Evolutionary conservation across 192 early-diverging fungal species (phyloP).

Genomic region (Kappamyces sp.): DNA sequence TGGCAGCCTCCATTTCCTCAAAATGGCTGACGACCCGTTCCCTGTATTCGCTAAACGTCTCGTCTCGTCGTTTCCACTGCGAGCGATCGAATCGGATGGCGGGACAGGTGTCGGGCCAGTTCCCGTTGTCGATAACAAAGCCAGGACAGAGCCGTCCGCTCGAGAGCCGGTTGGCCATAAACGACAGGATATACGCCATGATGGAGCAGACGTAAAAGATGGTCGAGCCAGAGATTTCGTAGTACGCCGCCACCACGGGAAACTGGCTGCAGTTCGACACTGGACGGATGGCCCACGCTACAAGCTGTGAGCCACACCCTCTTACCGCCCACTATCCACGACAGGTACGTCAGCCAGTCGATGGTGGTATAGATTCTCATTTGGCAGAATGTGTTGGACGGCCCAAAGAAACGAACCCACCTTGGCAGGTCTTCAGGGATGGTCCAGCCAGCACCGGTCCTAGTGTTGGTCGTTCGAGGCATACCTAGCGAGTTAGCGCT

Average conservation of each 20-base stretch:
- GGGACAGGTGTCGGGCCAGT: slow-evolving; percentile 6
- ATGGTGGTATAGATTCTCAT: slow-evolving; percentile 1
- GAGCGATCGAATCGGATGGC: slow-evolving; percentile 7
- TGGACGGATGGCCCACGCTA: slow-evolving; percentile 6
- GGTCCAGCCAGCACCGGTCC: slow-evolving; percentile 7
- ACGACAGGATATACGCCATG: slow-evolving; percentile 2
- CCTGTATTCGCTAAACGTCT: slow-evolving; percentile 6
- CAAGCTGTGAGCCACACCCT: no score
- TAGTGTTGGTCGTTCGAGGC: no score
- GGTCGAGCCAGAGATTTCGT: slow-evolving; percentile 3
- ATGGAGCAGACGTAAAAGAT: slow-evolving; percentile 6
- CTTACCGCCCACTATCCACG: slow-evolving; percentile 6
- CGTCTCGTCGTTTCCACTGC: slow-evolving; percentile 3
- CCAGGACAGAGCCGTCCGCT: slow-evolving; percentile 3
- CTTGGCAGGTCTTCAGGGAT: slow-evolving; percentile 1
- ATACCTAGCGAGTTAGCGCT: no score
- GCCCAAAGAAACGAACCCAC: slow-evolving; percentile 9
- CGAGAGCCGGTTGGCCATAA: not conserved
- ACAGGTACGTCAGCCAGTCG: slow-evolving; percentile 12
- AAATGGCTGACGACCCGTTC: not conserved
- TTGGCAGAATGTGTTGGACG: not conserved
- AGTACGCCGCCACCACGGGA: slow-evolving; percentile 6
- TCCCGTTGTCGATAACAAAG: not conserved
- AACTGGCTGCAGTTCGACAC: not conserved
- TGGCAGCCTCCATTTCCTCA: slow-evolving; percentile 1